Conservation (phyloP, 139 green algal species). For the Picochlorum sp. region DNA sequence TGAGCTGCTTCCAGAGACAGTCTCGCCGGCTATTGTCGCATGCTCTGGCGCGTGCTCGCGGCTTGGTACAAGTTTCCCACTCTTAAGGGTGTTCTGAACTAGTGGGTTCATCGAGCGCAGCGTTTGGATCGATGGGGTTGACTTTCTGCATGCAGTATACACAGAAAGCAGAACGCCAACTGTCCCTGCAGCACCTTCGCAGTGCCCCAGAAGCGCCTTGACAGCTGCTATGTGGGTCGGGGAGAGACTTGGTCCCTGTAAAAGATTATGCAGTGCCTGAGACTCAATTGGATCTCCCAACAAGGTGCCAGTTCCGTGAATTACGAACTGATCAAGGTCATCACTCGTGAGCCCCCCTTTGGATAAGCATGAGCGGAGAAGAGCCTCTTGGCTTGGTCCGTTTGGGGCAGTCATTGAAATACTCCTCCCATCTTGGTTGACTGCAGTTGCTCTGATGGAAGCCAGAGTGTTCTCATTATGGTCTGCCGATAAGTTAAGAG, state of each 20-base stretch:
- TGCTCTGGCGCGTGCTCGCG: neutral
- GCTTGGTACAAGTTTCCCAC: neutral
- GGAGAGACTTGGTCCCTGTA: neutral
- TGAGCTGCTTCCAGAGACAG: conserved; percentile 19
- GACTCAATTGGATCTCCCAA: conserved; percentile 40
- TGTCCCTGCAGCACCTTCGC: conserved; percentile 38
- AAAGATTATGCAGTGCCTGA: neutral
- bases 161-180: conserved; percentile 47
- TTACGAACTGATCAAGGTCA: neutral
- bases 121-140: neutral
- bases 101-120: too few species aligned
- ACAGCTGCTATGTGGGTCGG: conserved; percentile 12
- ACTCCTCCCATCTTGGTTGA: conserved; percentile 85
- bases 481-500: neutral
- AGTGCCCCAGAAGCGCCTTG: conserved; percentile 39
- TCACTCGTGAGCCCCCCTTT: neutral
- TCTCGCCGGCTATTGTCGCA: neutral
- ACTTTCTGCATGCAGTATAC: neutral
- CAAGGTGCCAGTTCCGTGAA: conserved; percentile 48
- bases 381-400: conserved; percentile 53
- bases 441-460: conserved; percentile 17
- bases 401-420: conserved; percentile 72
- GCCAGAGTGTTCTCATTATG: neutral
- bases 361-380: conserved; percentile 32
- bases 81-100: neutral